A percentile compares a stretch with the other conserved stretches of the same genome.
Evolutionary conservation across 495 filamentous ascomycete genomes (phyloP).

Genomic region (Podospora pseudoanserina): DNA sequence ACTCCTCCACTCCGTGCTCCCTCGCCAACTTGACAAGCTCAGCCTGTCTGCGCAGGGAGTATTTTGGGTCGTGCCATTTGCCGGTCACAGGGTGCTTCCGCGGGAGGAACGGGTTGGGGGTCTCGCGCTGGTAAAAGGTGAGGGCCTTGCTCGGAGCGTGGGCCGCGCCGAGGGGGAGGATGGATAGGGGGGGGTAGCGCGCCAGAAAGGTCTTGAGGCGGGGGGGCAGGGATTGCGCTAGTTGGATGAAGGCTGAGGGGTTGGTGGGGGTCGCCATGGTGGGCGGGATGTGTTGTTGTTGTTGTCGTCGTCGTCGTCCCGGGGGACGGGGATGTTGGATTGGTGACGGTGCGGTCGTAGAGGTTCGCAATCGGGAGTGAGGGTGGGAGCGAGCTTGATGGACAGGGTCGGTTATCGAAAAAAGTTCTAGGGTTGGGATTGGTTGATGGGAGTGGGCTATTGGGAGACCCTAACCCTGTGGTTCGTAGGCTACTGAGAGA

Average conservation of each 20-base stretch:
- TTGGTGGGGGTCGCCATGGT: conserved; percentile 24
- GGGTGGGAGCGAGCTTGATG: neutral
- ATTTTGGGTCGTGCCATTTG: conserved; percentile 74
- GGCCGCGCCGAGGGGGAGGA: conserved; percentile 44
- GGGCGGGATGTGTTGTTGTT: conserved; percentile 24
- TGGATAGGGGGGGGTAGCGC: conserved; percentile 69
- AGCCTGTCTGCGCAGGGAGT: conserved; percentile 81
- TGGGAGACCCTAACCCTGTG: neutral
- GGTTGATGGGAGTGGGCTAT: neutral
- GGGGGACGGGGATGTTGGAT: conserved; percentile 1
- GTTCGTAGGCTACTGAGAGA: too few species aligned
- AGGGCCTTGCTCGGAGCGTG: conserved; percentile 41
- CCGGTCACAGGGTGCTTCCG: conserved; percentile 67
- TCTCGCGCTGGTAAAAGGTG: conserved; percentile 43
- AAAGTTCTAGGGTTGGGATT: neutral
- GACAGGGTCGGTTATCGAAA: conserved; percentile 1
- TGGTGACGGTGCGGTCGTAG: neutral
- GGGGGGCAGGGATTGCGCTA: conserved; percentile 65
- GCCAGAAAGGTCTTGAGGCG: conserved; percentile 85
- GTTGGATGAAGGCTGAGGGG: conserved; percentile 46
- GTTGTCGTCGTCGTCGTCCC: conserved; percentile 35
- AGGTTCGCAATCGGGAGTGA: neutral
- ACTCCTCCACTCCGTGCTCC: conserved; percentile 74
- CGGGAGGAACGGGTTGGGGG: conserved; percentile 71
- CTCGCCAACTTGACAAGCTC: conserved; percentile 85